Percentiles rank a stretch among this genome's conserved stretches.
Conservation (phyloP, 139 green algal species). For the Tetraselmis striata region DNA sequence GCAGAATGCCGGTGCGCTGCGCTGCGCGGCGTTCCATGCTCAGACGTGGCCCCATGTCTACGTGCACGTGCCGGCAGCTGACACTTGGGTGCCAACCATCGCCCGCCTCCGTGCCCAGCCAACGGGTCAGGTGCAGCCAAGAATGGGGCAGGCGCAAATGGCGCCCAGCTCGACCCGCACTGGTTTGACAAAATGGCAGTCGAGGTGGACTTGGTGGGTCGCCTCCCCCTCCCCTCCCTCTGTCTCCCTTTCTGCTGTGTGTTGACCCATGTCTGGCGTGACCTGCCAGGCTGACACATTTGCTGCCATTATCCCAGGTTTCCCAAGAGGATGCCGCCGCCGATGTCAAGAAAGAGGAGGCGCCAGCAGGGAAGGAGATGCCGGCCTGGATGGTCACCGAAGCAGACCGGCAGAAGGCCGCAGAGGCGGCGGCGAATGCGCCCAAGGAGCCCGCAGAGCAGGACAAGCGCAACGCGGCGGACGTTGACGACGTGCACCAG, state of each 20-base stretch:
- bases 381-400: not conserved
- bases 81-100: too few relatives aligned
- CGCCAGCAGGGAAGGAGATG: not conserved
- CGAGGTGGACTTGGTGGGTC: not conserved
- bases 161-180: not conserved
- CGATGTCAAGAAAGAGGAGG: not conserved
- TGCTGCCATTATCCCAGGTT: too few relatives aligned
- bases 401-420: not conserved
- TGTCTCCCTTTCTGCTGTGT: too few relatives aligned
- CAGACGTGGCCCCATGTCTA: too few relatives aligned
- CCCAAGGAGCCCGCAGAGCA: not conserved
- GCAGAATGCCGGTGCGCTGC: too few relatives aligned
- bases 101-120: too few relatives aligned
- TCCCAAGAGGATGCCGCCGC: not conserved
- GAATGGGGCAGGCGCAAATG: not conserved
- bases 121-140: not conserved
- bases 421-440: not conserved
- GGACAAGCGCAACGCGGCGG: not conserved
- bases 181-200: not conserved
- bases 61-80: too few relatives aligned
- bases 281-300: too few relatives aligned
- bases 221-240: too few relatives aligned
- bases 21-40: too few relatives aligned
- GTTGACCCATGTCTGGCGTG: too few relatives aligned
- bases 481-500: not conserved